These are phyloP conservation scores for Stevia rebaudiana DNA, from an alignment of 140 eudicot genomes.

Conservation along the genomic window DNA sequence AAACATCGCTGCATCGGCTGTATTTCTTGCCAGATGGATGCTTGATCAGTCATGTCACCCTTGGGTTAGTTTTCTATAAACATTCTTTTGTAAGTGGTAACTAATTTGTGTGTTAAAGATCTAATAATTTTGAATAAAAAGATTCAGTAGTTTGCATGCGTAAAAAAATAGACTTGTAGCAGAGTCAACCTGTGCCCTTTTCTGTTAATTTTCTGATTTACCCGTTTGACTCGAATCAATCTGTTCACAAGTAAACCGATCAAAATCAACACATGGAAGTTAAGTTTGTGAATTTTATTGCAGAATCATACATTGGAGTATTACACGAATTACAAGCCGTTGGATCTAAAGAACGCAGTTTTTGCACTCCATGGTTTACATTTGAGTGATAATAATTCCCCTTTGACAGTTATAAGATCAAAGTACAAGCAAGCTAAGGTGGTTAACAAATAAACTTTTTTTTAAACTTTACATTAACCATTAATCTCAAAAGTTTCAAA, in stretches of 20 bases:
- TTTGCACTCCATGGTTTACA: constrained; percentile 49
- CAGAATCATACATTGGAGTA: constrained; percentile 60
- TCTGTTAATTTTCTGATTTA: background rate
- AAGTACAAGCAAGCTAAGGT: constrained; percentile 70
- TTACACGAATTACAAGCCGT: constrained; percentile 50
- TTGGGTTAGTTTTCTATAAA: constrained; percentile 47
- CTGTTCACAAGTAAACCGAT: background rate
- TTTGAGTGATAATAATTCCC: constrained; percentile 35
- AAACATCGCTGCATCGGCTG: constrained; percentile 68
- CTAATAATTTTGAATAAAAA: background rate
- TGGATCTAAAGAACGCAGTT: constrained; percentile 50
- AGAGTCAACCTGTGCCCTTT: no score
- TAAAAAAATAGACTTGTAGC: no score
- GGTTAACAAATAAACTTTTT: constrained; percentile 4
- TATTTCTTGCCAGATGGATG: constrained; percentile 75
- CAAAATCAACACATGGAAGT: background rate
- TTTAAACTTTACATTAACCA: background rate
- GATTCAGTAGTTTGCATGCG: background rate
- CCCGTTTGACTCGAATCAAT: background rate
- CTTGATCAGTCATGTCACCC: constrained; percentile 62
- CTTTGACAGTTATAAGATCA: constrained; percentile 50
- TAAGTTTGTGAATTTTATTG: constrained; percentile 3
- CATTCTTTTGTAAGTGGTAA: background rate
- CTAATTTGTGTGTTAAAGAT: background rate
- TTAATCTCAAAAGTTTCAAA: constrained; percentile 4